Percentiles rank a stretch among this genome's conserved stretches.
Evolutionary conservation across 257 asterid species (phyloP).

Genomic region (Salvia hispanica): DNA sequence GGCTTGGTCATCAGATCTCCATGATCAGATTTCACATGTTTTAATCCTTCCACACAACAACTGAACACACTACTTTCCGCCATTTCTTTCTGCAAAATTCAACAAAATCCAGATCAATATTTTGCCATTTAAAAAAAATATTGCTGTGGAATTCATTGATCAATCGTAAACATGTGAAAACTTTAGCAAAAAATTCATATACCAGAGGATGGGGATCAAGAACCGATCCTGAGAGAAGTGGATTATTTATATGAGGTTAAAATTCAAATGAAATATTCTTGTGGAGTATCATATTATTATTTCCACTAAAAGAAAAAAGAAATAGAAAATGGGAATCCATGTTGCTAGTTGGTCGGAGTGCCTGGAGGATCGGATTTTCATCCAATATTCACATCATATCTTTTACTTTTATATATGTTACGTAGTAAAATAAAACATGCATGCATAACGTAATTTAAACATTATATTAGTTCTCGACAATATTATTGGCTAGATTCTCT

Average conservation of each 20-base stretch:
- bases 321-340: background rate
- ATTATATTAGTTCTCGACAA: no score
- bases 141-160: constrained; percentile 10
- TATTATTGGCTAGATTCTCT: no score
- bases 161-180: background rate
- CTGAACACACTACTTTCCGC: constrained; percentile 55
- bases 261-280: constrained; percentile 4
- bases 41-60: constrained; percentile 67
- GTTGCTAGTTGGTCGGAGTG: background rate
- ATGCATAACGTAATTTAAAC: no score
- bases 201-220: constrained; percentile 22
- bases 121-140: background rate
- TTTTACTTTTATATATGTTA: no score
- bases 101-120: background rate
- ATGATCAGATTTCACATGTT: constrained; percentile 61
- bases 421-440: no score
- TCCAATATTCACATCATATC: background rate
- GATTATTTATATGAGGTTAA: background rate
- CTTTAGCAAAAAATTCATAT: background rate
- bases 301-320: background rate
- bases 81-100: constrained; percentile 42
- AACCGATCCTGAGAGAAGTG: constrained; percentile 23
- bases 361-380: constrained; percentile 23
- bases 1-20: constrained; percentile 75
- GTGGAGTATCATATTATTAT: background rate